Percentiles rank a stretch among this genome's conserved stretches.
Conservation (phyloP, 805 yeast species). For the Starmerella stigmatis region DNA sequence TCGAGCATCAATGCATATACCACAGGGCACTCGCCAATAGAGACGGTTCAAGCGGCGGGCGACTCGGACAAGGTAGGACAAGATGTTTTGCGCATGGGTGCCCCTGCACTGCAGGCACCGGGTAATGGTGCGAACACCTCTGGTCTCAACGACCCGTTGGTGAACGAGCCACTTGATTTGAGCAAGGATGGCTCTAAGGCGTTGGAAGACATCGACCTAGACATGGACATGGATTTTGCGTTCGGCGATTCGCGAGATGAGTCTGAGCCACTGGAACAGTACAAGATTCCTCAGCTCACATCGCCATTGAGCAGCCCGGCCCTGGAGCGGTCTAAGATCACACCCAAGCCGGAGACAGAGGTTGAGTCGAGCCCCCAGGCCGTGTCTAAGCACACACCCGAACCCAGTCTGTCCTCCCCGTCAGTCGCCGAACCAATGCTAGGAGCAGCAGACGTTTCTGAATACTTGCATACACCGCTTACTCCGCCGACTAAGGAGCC, state of each 20-base stretch:
- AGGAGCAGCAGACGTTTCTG: not conserved
- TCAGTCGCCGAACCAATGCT: too few relatives aligned
- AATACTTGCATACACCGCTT: constrained; percentile 3
- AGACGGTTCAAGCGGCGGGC: not conserved
- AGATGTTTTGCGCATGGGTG: too few relatives aligned
- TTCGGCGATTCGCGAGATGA: not conserved
- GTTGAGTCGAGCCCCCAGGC: not conserved
- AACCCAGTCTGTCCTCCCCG: too few relatives aligned
- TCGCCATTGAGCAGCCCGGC: not conserved
- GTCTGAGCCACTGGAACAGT: not conserved
- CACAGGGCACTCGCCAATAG: not conserved
- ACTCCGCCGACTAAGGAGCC: not conserved
- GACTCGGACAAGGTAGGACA: too few relatives aligned
- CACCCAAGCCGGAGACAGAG: not conserved
- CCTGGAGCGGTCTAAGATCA: not conserved
- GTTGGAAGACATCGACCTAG: constrained; percentile 2
- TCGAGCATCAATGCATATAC: not conserved
- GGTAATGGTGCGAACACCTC: not conserved
- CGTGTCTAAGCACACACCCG: too few relatives aligned
- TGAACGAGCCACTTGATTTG: not conserved
- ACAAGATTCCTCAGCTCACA: not conserved
- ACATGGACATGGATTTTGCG: constrained; percentile 9
- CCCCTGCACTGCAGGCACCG: too few relatives aligned
- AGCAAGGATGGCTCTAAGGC: constrained; percentile 3
- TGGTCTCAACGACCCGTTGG: not conserved